Percentiles rank a stretch among this genome's conserved stretches.
Evolutionary conservation across 2,329 filamentous ascomycete genomes (phyloP).

Genomic region (Fusarium citri): DNA sequence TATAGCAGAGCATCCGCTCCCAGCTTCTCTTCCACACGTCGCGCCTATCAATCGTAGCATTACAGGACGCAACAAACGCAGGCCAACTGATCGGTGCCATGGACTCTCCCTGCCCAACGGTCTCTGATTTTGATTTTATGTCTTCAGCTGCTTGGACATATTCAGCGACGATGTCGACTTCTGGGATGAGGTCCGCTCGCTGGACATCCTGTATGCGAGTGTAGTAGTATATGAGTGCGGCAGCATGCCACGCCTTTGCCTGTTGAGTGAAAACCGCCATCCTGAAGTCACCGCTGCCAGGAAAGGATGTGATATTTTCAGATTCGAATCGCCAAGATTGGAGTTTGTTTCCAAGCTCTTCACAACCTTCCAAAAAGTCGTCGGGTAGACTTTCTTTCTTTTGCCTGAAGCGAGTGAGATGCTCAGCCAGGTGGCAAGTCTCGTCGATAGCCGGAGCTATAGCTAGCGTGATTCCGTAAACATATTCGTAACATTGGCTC

Average conservation of each 20-base stretch:
- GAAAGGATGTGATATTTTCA: neutral
- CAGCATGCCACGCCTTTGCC: slow-evolving; percentile 1
- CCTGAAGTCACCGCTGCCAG: neutral
- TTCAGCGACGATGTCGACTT: neutral
- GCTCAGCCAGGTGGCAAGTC: neutral
- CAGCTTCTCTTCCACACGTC: neutral
- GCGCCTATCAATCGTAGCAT: neutral
- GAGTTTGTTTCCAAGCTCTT: neutral
- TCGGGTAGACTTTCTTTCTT: neutral
- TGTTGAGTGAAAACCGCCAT: neutral
- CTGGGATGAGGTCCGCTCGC: neutral
- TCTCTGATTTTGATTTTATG: neutral
- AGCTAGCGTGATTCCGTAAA: neutral
- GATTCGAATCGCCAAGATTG: neutral
- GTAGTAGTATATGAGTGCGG: slow-evolving; percentile 5
- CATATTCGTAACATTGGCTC: neutral
- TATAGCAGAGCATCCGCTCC: neutral
- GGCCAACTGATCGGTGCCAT: slow-evolving; percentile 3
- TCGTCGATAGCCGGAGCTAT: neutral
- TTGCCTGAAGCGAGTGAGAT: neutral
- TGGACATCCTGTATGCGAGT: neutral
- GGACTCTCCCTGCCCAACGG: neutral
- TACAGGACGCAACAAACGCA: neutral
- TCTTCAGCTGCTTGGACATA: neutral
- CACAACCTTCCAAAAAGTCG: neutral